Percentiles rank a stretch among this genome's conserved stretches.
These are phyloP conservation scores for Musa beccarii DNA, from an alignment of 176 grass and related monocot species.

Conservation along the genomic window DNA sequence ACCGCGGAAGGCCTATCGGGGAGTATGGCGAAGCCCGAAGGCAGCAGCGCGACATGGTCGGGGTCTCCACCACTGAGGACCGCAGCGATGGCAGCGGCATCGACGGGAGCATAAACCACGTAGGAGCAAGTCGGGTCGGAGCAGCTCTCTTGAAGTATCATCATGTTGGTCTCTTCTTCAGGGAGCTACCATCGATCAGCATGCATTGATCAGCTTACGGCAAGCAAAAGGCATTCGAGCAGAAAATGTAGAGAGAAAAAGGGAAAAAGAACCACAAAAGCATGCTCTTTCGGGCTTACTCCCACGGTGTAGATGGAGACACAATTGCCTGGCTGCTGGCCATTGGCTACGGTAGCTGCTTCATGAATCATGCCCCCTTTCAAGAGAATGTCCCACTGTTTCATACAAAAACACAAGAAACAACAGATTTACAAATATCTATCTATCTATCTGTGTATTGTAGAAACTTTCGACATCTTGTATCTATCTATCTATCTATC, in stretches of 20 bases:
- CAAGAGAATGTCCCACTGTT: slow-evolving; percentile 56
- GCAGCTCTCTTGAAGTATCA: slow-evolving; percentile 57
- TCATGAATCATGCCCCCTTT: slow-evolving; percentile 29
- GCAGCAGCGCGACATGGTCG: slow-evolving; percentile 21
- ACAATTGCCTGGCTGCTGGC: slow-evolving; percentile 20
- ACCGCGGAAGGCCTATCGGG: background rate
- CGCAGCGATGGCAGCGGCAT: slow-evolving; percentile 17
- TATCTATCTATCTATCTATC: too few relatives aligned
- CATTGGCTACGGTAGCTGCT: slow-evolving; percentile 27
- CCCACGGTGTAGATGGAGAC: slow-evolving; percentile 46
- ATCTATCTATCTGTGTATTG: too few relatives aligned
- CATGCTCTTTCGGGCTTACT: slow-evolving; percentile 18
- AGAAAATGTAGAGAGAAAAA: background rate
- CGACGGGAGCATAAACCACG: slow-evolving; percentile 45
- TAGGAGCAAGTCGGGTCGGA: slow-evolving; percentile 36
- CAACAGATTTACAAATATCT: too few relatives aligned
- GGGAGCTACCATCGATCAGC: background rate
- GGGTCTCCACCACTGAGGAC: slow-evolving; percentile 8
- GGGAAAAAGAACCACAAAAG: background rate
- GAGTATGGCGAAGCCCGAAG: slow-evolving; percentile 32
- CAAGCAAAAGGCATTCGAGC: background rate
- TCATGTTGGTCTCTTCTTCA: slow-evolving; percentile 13
- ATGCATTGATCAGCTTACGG: background rate
- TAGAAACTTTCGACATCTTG: too few relatives aligned
- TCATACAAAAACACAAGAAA: background rate